Conservation (phyloP, 192 early-diverging fungal species). For the Funneliformis geosporum region DNA sequence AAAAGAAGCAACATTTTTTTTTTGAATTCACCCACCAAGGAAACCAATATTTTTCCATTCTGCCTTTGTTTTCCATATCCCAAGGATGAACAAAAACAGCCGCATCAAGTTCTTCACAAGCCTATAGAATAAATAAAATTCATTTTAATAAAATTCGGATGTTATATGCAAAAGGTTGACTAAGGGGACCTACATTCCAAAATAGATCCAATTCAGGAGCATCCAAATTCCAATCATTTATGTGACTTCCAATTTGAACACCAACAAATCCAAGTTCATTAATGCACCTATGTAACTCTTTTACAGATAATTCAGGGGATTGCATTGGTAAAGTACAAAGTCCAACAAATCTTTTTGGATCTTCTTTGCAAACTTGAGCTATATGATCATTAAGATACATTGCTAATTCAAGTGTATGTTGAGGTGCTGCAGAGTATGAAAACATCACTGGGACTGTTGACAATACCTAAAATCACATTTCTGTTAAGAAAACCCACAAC, state of each 20-base stretch:
- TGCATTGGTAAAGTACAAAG: constrained; percentile 72
- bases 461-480: constrained; percentile 45
- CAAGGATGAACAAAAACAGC: constrained; percentile 69
- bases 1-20: background rate
- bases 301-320: constrained; percentile 60
- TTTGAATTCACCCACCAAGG: constrained; percentile 49
- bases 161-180: background rate
- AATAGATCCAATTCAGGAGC: constrained; percentile 66
- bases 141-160: background rate
- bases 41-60: constrained; percentile 73
- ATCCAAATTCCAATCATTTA: constrained; percentile 70
- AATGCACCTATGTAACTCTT: constrained; percentile 63
- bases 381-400: constrained; percentile 59
- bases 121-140: constrained; percentile 31
- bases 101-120: constrained; percentile 64
- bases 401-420: constrained; percentile 59
- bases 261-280: constrained; percentile 63
- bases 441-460: constrained; percentile 71
- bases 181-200: constrained; percentile 45
- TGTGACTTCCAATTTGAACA: constrained; percentile 66
- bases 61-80: constrained; percentile 63
- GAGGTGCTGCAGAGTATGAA: constrained; percentile 52
- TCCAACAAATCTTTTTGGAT: constrained; percentile 63
- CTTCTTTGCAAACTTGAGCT: constrained; percentile 57
- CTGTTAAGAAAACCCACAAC: background rate